Conservation (phyloP, 2,329 filamentous ascomycete species). For the Cryphonectria carpinicola region DNA sequence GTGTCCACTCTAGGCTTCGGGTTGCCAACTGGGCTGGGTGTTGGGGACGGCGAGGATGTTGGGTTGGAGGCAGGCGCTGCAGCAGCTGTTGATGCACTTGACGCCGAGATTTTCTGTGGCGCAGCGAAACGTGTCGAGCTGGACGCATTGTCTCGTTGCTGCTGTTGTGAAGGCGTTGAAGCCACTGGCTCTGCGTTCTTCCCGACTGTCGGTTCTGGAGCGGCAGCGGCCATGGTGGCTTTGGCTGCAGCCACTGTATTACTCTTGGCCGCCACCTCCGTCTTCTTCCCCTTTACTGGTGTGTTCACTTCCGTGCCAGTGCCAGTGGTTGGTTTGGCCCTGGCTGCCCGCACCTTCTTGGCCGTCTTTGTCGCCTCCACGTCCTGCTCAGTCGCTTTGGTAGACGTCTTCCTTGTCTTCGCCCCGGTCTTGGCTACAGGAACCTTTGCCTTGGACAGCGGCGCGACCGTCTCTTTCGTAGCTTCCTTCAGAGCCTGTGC, state of each 20-base stretch:
- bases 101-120: neutral
- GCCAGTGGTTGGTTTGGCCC: neutral
- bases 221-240: neutral
- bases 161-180: neutral
- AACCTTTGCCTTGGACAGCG: slow-evolving; percentile 14
- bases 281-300: slow-evolving; percentile 4
- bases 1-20: slow-evolving; percentile 32
- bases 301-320: neutral
- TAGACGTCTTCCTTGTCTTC: slow-evolving; percentile 18
- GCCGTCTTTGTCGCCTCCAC: neutral
- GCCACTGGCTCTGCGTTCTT: neutral
- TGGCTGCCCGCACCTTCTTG: slow-evolving; percentile 8
- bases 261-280: neutral
- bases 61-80: neutral
- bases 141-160: neutral
- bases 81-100: slow-evolving; percentile 1
- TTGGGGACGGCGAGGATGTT: neutral
- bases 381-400: slow-evolving; percentile 11
- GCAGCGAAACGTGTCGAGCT: slow-evolving; percentile 6
- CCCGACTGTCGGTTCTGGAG: neutral
- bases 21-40: neutral
- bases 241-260: neutral
- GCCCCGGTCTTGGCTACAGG: slow-evolving; percentile 2
- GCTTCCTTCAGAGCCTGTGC: slow-evolving; percentile 21
- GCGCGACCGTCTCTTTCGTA: neutral